Conservation (phyloP, 352 stramenopile species). For the Phytophthora brassicae region DNA sequence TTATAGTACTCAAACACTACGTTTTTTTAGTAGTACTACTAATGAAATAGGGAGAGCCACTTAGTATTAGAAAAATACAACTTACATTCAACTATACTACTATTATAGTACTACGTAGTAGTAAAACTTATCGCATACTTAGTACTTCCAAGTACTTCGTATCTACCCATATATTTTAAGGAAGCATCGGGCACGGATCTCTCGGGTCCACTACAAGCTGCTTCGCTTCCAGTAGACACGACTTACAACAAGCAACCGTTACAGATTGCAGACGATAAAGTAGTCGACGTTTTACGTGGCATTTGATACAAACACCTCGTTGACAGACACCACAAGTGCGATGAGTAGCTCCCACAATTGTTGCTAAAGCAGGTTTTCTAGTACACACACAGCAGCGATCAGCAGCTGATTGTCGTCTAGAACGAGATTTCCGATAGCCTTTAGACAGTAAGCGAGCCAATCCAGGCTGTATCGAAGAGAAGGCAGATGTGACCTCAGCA, state of each 20-base stretch:
- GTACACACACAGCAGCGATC: slow-evolving; percentile 31
- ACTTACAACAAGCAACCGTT: slow-evolving; percentile 51
- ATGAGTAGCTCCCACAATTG: slow-evolving; percentile 23
- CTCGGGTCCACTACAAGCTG: slow-evolving; percentile 39
- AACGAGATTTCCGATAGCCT: slow-evolving; percentile 17
- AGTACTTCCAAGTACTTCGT: not conserved
- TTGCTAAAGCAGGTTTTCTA: slow-evolving; percentile 30
- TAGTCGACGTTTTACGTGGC: slow-evolving; percentile 45
- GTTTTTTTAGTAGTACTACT: too few relatives aligned
- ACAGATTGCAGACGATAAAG: slow-evolving; percentile 40
- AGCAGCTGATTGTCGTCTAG: slow-evolving; percentile 15
- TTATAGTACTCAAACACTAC: too few relatives aligned
- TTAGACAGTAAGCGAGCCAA: slow-evolving; percentile 21
- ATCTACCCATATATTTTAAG: not conserved
- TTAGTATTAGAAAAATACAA: too few relatives aligned
- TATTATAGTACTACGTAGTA: too few relatives aligned
- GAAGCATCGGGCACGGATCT: slow-evolving; percentile 45
- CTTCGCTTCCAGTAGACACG: slow-evolving; percentile 45
- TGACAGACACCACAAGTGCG: slow-evolving; percentile 46
- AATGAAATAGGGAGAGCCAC: too few relatives aligned
- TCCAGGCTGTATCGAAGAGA: slow-evolving; percentile 9
- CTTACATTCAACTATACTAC: too few relatives aligned
- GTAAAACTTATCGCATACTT: not conserved
- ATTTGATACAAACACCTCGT: slow-evolving; percentile 46
- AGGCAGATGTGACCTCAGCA: slow-evolving; percentile 6